phyloP scores from a whole-genome alignment of 495 filamentous ascomycete genomes.

The Saxophila tyrrhenica region DNA sequence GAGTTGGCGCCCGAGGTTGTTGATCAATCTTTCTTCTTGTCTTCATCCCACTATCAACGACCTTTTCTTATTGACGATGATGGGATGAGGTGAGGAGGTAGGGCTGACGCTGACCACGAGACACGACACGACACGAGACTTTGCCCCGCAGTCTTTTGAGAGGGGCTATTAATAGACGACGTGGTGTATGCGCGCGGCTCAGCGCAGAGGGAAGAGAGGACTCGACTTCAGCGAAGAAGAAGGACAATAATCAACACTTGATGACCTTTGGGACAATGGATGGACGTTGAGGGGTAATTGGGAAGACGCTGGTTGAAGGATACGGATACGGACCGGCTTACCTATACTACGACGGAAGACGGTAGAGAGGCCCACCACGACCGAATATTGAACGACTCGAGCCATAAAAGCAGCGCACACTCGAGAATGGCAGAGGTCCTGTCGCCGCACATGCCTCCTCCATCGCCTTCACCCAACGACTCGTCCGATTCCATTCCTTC shows the following conservation, averaged over 20 bases:
- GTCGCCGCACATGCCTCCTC: constrained; percentile 3
- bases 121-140: not conserved
- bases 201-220: not conserved
- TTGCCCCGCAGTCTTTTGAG: not conserved
- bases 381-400: too few relatives aligned
- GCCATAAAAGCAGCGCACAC: too few relatives aligned
- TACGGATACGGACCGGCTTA: too few relatives aligned
- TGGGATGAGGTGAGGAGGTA: too few relatives aligned
- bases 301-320: not conserved
- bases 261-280: not conserved
- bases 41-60: too few relatives aligned
- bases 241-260: not conserved
- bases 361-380: too few relatives aligned
- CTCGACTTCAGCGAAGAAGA: not conserved
- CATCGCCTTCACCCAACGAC: not conserved
- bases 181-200: not conserved
- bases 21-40: too few relatives aligned
- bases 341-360: too few relatives aligned
- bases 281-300: not conserved
- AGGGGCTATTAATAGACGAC: not conserved
- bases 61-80: too few relatives aligned
- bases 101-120: not conserved
- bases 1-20: too few relatives aligned
- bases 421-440: constrained; percentile 21
- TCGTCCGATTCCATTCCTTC: not conserved